Evolutionary conservation across 352 stramenopile genomes (phyloP).

Genomic region (Lagenidium giganteum): DNA sequence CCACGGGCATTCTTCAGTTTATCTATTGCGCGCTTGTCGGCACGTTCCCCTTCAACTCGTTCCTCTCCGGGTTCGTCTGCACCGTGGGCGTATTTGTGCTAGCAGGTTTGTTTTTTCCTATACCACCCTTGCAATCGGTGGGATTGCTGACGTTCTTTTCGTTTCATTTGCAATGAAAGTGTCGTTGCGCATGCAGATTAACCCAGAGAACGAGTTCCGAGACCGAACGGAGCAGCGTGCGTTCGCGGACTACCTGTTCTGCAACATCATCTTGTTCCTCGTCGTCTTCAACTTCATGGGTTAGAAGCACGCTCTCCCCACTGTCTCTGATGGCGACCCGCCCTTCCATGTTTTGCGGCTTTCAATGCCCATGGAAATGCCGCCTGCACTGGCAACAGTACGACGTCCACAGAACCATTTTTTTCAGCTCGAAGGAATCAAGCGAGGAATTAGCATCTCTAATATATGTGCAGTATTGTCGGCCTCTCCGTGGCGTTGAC

Average conservation of each 20-base stretch:
- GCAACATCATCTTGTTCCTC: slow-evolving; percentile 91
- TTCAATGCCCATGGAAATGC: no score
- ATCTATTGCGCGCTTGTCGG: slow-evolving; percentile 88
- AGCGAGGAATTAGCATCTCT: no score
- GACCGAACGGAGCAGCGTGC: slow-evolving; percentile 82
- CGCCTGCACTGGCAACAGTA: no score
- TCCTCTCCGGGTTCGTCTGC: slow-evolving; percentile 87
- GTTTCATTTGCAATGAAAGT: slow-evolving; percentile 33
- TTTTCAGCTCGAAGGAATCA: no score
- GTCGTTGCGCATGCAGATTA: slow-evolving; percentile 88
- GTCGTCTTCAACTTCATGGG: slow-evolving; percentile 94
- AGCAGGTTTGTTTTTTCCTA: slow-evolving; percentile 72
- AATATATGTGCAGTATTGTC: no score
- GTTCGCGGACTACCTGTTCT: slow-evolving; percentile 90
- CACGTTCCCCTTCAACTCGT: slow-evolving; percentile 92
- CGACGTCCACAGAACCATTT: no score
- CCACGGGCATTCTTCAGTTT: slow-evolving; percentile 88
- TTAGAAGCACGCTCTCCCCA: no score
- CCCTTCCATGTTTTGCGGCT: no score
- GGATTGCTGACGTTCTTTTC: neutral
- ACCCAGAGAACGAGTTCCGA: slow-evolving; percentile 78
- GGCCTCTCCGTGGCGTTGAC: no score
- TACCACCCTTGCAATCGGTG: neutral
- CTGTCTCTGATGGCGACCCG: no score
- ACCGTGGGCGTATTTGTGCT: slow-evolving; percentile 89